phyloP scores from a whole-genome alignment of 2,329 filamentous ascomycete species.

The Drechslerella coelobrocha region DNA sequence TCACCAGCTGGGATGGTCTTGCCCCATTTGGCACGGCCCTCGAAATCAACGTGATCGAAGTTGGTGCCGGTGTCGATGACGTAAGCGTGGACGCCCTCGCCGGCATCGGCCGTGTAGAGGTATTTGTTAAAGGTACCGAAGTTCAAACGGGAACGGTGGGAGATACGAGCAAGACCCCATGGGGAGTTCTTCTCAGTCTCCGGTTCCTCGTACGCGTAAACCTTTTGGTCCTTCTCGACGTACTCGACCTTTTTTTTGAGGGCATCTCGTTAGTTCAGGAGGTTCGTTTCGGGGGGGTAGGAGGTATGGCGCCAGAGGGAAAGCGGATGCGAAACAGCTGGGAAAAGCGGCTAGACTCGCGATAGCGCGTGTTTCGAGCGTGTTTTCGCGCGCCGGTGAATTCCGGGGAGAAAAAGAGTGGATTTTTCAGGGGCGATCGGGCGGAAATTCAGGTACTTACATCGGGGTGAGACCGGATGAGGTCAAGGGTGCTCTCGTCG shows the following conservation, averaged over 20 bases:
- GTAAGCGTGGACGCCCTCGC: conserved; percentile 98
- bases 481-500: conserved; percentile 87
- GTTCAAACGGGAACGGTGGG: conserved; percentile 83
- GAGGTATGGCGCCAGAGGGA: not conserved
- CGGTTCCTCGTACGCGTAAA: conserved; percentile 74
- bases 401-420: not conserved
- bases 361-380: not conserved
- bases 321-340: not conserved
- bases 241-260: conserved; percentile 76
- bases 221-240: conserved; percentile 91
- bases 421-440: not conserved
- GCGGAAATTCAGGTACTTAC: conserved; percentile 68
- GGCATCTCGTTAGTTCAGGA: conserved; percentile 31
- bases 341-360: not conserved
- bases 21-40: conserved; percentile 93
- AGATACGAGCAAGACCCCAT: conserved; percentile 99
- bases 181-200: conserved; percentile 88
- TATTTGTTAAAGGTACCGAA: conserved; percentile 99
- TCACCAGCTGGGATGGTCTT: conserved; percentile 91
- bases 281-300: not conserved
- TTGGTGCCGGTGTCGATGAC: conserved; percentile 99
- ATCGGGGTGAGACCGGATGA: conserved; percentile 93
- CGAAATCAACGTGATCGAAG: conserved; percentile 91
- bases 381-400: not conserved
- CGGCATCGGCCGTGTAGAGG: conserved; percentile 84